Base-by-base conservation (phyloP, 257 asterid genomes). In the Echium plantagineum region DNA sequence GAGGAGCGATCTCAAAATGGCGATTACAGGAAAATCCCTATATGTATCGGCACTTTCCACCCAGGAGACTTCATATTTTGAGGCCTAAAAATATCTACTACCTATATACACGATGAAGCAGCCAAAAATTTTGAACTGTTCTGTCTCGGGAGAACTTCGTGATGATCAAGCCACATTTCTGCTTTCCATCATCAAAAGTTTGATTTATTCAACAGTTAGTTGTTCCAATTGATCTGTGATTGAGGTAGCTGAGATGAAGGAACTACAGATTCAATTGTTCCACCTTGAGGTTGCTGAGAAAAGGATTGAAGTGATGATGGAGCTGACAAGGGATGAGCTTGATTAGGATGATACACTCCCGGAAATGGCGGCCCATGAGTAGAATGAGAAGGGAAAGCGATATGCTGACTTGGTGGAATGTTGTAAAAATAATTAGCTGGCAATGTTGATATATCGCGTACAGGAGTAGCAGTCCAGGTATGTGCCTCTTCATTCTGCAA, bases 401-500 rank as follows among this genome's bases (percentile, higher is more conserved):
- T 18, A 17, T 74, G 80, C 63, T 80, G 86, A 21, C 75, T 81
- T 32, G 67, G 85, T 52, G 83, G 83, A 60, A 72, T 51, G 74
- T 74, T 80, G 82, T 80, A 80, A 63, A 68, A 64, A 22, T 76
- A 67, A 69, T 80, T 83, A 31, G 80, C 65, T 68, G 67, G 87
- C 66, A 81, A 35, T 64, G 68, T 54, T 63, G 79, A 68, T 58
- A 65, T 28, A 64, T 83, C 84, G 31, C 74, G 74, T n/a, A 74
- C 82, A 16, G 59, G 51, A 12, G 71, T 70, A 35, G 80, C 53
- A 5, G 53, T 67, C 74, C 81, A 67, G n/a, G 32, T 68, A 21
- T 61, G 85, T 55, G 76, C 20, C 56, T 80, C 86, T 68, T 76
- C 87, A 61, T 61, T 78, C 90, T 80, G 75, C 75, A 63, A 38